Evolutionary conservation across 331 rosid species (phyloP).

Genomic region (Quercus tomentella): DNA sequence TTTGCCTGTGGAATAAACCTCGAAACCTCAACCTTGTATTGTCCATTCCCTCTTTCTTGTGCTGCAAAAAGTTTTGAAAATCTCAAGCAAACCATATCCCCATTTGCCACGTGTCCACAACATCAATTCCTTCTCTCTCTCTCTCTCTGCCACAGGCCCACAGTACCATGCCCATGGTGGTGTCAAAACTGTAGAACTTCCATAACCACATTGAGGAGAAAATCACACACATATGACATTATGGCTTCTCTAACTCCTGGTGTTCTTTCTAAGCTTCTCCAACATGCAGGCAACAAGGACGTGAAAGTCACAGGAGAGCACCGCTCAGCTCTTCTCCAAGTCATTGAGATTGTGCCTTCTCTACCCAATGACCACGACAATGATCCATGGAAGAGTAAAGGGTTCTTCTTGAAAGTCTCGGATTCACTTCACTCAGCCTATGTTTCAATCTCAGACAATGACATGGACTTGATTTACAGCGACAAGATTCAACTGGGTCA

Average conservation of each 20-base stretch:
- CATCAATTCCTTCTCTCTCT: constrained; percentile 8
- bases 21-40: constrained; percentile 9
- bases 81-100: constrained; percentile 20
- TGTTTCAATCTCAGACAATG: constrained; percentile 50
- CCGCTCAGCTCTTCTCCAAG: constrained; percentile 71
- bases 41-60: neutral
- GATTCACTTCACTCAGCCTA: constrained; percentile 66
- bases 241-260: constrained; percentile 78
- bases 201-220: neutral
- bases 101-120: constrained; percentile 37
- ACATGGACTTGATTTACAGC: constrained; percentile 46
- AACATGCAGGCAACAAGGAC: constrained; percentile 41
- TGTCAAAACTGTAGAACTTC: neutral
- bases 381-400: constrained; percentile 47
- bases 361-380: constrained; percentile 17
- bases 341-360: constrained; percentile 67
- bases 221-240: too few relatives aligned
- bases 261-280: constrained; percentile 64
- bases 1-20: constrained; percentile 22
- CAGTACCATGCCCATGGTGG: neutral
- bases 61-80: constrained; percentile 4
- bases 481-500: constrained; percentile 68
- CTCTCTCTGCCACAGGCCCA: neutral
- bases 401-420: constrained; percentile 76
- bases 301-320: constrained; percentile 50